Conservation (phyloP, 495 filamentous ascomycete genomes). For the Podospora pseudoanserina region DNA sequence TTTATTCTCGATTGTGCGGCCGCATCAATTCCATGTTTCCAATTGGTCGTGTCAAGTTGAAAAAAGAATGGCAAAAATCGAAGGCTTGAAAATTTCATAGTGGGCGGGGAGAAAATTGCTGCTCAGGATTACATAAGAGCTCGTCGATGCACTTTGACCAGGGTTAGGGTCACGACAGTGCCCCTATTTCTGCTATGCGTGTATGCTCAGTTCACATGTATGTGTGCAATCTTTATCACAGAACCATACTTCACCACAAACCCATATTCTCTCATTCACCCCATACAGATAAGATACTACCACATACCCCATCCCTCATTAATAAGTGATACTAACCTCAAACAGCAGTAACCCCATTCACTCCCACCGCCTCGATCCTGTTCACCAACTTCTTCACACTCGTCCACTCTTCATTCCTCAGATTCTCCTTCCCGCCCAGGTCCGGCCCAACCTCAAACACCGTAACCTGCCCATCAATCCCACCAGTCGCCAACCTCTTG, state of each 20-base stretch:
- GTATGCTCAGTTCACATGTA: no score
- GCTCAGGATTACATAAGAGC: neutral
- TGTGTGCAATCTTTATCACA: neutral
- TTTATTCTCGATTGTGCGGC: neutral
- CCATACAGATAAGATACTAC: neutral
- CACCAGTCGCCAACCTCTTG: conserved; percentile 78
- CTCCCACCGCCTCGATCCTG: conserved; percentile 54
- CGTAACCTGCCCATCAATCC: conserved; percentile 81
- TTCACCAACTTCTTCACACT: conserved; percentile 81
- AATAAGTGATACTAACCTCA: conserved; percentile 10
- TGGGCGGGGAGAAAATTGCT: neutral
- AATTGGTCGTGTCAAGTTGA: neutral
- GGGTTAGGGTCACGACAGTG: neutral
- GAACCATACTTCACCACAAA: neutral
- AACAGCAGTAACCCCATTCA: conserved; percentile 29
- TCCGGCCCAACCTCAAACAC: conserved; percentile 92
- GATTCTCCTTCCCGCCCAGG: conserved; percentile 71
- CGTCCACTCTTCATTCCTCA: conserved; percentile 84
- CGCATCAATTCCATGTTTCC: neutral
- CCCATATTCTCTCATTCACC: neutral
- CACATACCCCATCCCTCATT: neutral
- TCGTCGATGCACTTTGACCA: neutral
- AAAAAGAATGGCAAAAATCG: neutral
- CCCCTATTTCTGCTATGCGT: neutral
- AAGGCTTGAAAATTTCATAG: neutral